A percentile compares a stretch with the other conserved stretches of the same genome.
Evolutionary conservation across 441 rosid species (phyloP).

Genomic region (Bocquillonia castaneifolia): DNA sequence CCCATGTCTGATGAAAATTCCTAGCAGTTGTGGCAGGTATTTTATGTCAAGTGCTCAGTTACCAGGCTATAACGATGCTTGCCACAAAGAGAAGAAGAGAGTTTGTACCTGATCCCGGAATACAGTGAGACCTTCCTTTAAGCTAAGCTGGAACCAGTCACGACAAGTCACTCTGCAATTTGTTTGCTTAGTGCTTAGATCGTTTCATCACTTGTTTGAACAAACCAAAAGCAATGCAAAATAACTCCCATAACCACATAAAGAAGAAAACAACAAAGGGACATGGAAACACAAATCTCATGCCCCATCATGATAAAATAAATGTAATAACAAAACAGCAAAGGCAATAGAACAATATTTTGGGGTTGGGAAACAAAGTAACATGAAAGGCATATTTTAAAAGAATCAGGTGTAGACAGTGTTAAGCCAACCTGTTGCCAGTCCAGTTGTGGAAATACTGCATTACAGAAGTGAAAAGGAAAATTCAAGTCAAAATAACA

Average conservation of each 20-base stretch:
- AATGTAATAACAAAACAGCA: background rate
- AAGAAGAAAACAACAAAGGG: background rate
- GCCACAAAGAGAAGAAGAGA: constrained; percentile 13
- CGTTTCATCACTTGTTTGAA: background rate
- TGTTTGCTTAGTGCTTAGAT: constrained; percentile 14
- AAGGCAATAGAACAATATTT: background rate
- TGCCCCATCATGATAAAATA: background rate
- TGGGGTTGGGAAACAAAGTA: background rate
- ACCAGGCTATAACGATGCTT: constrained; percentile 1
- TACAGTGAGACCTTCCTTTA: constrained; percentile 98
- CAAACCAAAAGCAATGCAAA: background rate
- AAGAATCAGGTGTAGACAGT: background rate
- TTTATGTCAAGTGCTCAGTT: background rate
- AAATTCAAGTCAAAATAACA: constrained; percentile 27
- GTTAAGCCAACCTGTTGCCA: constrained; percentile 73
- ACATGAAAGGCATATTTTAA: background rate
- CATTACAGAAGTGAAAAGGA: constrained; percentile 30
- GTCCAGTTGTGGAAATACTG: constrained; percentile 99
- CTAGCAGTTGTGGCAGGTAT: constrained; percentile 30
- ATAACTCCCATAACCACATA: constrained; percentile 2
- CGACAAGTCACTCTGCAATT: constrained; percentile 94
- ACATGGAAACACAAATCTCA: background rate
- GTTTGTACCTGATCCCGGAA: constrained; percentile 84
- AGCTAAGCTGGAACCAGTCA: constrained; percentile 98
- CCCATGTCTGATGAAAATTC: constrained; percentile 99